Base-by-base conservation (phyloP, 306 rosid genomes). In the Quercus mongolica region DNA sequence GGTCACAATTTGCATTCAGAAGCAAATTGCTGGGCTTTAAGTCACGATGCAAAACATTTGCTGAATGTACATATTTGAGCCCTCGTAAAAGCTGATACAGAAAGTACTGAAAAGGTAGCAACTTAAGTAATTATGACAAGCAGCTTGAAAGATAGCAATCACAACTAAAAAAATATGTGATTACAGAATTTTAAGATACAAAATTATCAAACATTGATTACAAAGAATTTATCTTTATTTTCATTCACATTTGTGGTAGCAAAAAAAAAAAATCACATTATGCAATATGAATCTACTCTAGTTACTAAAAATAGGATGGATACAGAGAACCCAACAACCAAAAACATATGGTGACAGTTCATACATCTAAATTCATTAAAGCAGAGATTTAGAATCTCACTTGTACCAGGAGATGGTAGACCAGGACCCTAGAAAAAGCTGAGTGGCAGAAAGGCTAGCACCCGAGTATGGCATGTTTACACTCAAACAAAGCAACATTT, bases 11-110 rank as follows among this genome's bases (percentile, higher is more conserved):
- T 67, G 99, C 88, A 84, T 95, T 91, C 85, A 95, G 85, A 49
- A 95, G 83, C 89, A 95, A 83, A 84, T 95, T 95, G 87, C 97
- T 95, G 63, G 99, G 99, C 90, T 95, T 95, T 73, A 95, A 88
- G 79, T 95, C 99, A 14, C 99, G 99, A 79, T 95, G 99, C 85
- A 95, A 83, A 78, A 95, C 98, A 85, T 86, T 86, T 64, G 99
- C 98, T 31, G 99, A 95, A 85, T 95, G 99, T 38, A 95, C 88
- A 56, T 90, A 93, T 64, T 90, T 95, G 80, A 95, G 99, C 76
- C 99, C 99, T 71, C 99, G 94, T 80, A 95, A 75, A 86, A 95
- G 78, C 84, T 95, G 99, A 82, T 95, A 95, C 80, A 95, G 85
- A 88, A 95, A 95, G 88, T 90, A 95, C 99, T 95, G 97, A 56